Conservation (phyloP, 106 monocot species). For the Dioscorea alata region DNA sequence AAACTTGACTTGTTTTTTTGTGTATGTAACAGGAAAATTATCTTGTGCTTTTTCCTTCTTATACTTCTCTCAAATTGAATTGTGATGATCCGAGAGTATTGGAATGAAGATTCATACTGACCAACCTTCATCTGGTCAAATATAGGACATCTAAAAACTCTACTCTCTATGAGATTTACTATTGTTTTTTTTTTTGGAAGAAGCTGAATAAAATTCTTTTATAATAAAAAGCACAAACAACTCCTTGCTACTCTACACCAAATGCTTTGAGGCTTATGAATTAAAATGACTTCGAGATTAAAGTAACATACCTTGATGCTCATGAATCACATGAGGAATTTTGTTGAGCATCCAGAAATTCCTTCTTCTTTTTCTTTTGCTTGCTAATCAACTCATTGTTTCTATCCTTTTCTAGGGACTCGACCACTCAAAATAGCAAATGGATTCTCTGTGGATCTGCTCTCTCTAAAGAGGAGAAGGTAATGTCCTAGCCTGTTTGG, state of each 20-base stretch:
- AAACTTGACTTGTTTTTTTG: neutral
- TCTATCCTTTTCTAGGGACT: neutral
- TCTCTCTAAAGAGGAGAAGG: constrained; percentile 67
- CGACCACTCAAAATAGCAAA: constrained; percentile 16
- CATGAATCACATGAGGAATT: no score
- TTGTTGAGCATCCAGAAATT: no score
- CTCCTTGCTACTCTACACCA: no score
- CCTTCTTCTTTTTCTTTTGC: no score
- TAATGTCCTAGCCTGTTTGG: neutral
- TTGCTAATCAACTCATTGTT: no score
- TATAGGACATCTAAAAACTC: neutral
- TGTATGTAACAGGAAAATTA: constrained; percentile 55
- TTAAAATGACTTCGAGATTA: no score
- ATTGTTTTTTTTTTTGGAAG: neutral
- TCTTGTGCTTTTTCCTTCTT: constrained; percentile 70
- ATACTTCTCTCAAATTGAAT: constrained; percentile 53
- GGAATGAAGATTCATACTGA: constrained; percentile 20
- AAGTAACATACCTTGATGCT: no score
- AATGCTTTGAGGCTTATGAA: no score
- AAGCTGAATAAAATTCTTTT: constrained; percentile 1
- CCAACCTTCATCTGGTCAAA: neutral
- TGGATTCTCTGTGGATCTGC: constrained; percentile 85
- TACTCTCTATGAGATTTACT: neutral
- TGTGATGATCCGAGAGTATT: constrained; percentile 38
- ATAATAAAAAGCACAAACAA: no score